Conservation (phyloP, 129 eudicot genomes). For the Escallonia herrerae region DNA sequence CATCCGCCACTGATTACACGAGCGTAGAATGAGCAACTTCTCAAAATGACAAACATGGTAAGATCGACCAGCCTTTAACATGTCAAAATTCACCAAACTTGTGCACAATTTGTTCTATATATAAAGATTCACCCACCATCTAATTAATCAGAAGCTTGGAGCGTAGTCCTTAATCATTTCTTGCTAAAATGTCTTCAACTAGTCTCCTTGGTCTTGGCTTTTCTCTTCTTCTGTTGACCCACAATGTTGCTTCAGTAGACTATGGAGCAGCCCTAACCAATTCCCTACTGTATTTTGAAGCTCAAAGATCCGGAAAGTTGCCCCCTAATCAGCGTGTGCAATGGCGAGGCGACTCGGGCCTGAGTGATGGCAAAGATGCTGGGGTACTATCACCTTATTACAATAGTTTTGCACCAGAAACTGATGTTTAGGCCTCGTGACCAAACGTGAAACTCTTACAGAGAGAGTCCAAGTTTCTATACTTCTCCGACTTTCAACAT, state of each 20-base stretch:
- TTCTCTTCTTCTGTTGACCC: too few species aligned
- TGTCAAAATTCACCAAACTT: too few species aligned
- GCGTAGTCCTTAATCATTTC: too few species aligned
- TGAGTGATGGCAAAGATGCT: conserved; percentile 48
- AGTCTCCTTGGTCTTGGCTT: too few species aligned
- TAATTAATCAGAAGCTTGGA: too few species aligned
- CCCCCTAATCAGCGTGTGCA: conserved; percentile 55
- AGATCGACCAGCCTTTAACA: too few species aligned
- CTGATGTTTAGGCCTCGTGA: conserved; percentile 1
- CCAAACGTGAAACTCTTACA: not conserved
- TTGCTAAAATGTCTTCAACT: too few species aligned
- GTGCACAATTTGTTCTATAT: too few species aligned
- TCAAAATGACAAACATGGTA: too few species aligned
- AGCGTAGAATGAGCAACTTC: too few species aligned
- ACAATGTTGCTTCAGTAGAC: not conserved
- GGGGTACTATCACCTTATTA: conserved; percentile 22
- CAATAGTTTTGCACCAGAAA: not conserved
- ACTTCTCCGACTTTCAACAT: not conserved
- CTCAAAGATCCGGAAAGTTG: conserved; percentile 77
- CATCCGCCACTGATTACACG: too few species aligned
- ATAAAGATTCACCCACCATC: too few species aligned
- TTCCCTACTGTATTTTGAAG: conserved; percentile 64
- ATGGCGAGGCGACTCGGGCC: conserved; percentile 79
- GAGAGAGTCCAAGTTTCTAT: not conserved
- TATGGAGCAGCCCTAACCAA: conserved; percentile 51